phyloP scores from a whole-genome alignment of 176 grass and related monocot species.

The Avena insularis region DNA sequence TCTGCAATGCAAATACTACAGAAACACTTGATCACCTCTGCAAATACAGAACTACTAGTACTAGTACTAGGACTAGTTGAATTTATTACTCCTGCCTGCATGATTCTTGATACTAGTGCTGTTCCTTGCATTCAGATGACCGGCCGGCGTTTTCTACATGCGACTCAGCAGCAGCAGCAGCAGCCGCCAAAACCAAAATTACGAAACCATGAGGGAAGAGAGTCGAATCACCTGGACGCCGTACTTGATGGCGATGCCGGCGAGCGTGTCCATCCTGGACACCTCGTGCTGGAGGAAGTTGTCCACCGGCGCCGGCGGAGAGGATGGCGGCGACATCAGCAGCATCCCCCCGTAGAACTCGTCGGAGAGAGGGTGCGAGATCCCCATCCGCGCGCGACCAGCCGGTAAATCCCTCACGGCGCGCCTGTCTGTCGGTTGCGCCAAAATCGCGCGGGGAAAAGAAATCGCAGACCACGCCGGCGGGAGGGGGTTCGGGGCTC shows the following conservation, averaged over 20 bases:
- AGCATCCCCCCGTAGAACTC: slow-evolving; percentile 45
- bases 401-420: neutral
- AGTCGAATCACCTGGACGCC: slow-evolving; percentile 61
- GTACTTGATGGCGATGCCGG: slow-evolving; percentile 84
- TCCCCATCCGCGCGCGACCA: slow-evolving; percentile 28
- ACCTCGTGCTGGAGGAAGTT: slow-evolving; percentile 60
- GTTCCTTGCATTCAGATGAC: too few species aligned
- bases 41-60: too few species aligned
- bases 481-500: neutral
- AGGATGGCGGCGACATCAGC: slow-evolving; percentile 44
- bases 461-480: neutral
- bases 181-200: too few species aligned
- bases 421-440: too few species aligned
- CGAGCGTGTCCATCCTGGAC: slow-evolving; percentile 80
- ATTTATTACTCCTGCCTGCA: too few species aligned
- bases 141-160: too few species aligned
- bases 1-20: neutral
- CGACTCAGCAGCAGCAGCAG: too few species aligned
- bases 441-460: slow-evolving; percentile 14
- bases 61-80: too few species aligned
- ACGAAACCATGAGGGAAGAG: neutral
- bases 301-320: slow-evolving; percentile 34
- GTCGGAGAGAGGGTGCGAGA: slow-evolving; percentile 64
- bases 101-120: too few species aligned
- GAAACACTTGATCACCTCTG: neutral